Percentiles rank a stretch among this genome's conserved stretches.
Evolutionary conservation across 345 rosid species (phyloP).

Genomic region (Salix viminalis): DNA sequence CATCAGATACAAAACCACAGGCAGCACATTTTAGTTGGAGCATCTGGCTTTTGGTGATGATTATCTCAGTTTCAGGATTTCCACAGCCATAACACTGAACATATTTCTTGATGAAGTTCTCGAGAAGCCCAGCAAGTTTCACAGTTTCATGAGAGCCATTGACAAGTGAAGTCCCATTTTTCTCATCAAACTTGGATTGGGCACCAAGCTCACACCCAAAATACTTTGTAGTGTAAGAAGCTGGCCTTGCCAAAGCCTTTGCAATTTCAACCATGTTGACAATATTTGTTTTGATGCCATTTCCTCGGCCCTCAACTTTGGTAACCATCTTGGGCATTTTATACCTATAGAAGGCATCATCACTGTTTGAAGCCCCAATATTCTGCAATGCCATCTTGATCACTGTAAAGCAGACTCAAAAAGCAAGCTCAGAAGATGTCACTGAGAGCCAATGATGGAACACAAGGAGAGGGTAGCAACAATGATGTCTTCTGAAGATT

Average conservation of each 20-base stretch:
- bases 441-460: neutral
- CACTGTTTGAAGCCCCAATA: slow-evolving; percentile 84
- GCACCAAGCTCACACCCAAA: slow-evolving; percentile 97
- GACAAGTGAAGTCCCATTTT: slow-evolving; percentile 72
- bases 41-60: slow-evolving; percentile 75
- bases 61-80: slow-evolving; percentile 79
- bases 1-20: slow-evolving; percentile 77
- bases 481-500: neutral
- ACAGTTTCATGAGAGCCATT: slow-evolving; percentile 80
- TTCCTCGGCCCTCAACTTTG: slow-evolving; percentile 87
- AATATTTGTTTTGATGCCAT: slow-evolving; percentile 88
- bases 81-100: slow-evolving; percentile 95
- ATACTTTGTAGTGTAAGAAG: slow-evolving; percentile 78
- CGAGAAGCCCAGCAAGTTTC: slow-evolving; percentile 71
- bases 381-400: slow-evolving; percentile 80
- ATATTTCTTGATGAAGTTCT: slow-evolving; percentile 79
- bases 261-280: slow-evolving; percentile 96
- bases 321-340: slow-evolving; percentile 95
- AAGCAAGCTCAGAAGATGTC: slow-evolving; percentile 1
- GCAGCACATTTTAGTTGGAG: slow-evolving; percentile 77
- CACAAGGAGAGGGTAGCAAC: neutral
- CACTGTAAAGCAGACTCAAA: neutral
- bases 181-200: slow-evolving; percentile 87
- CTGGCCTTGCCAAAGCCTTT: slow-evolving; percentile 77
- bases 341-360: slow-evolving; percentile 95